Evolutionary conservation across 129 eudicot species (phyloP), one percentile per base, ranked within the genome.

Genomic region (Solidago caesia): DNA sequence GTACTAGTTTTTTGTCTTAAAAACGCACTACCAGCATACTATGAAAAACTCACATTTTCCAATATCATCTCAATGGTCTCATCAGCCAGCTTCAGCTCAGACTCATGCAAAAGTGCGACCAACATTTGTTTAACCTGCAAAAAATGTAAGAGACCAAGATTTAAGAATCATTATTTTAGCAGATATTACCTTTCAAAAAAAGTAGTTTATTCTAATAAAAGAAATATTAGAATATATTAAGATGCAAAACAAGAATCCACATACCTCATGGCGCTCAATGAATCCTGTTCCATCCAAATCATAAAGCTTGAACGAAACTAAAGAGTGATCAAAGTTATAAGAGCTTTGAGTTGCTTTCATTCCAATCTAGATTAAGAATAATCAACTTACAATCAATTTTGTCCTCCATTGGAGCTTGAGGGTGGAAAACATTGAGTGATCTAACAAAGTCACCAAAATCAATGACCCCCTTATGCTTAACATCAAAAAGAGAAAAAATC

Each of bases 381-480:
- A 7, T 14, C 39, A 41, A 80, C 91, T 75, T 80, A 91, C 99
- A 91, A 44, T 89, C 82, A 44, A 94, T 91, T 75, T 94, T 94
- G 70, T 88, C 99, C 78, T 94, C 97, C 81, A 75, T 78, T 58
- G 98, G 82, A 76, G 97, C 98, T 85, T 89, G 87, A 41, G 97
- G 97, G 83, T 94, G 98, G 79, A 94, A 94, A 79, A 94, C 96
- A 70, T 85, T 79, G 5, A 94, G 93, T 70, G 97, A 80, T 91
- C 89, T 85, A 78, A 92, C 98, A 81, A 92, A 94, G 84, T 94
- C 98, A 58, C 96, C 91, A 82, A 94, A 94, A 81, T 91, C 98
- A 39, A 94, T 77, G 16, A 87, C 91, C 12, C 98, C 98, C 57
- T 82, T 92, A 33, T 63, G 79, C 77, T 94, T 94, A 61, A 81